Base-by-base conservation (phyloP, 257 asterid genomes). In the Capsicum pubescens region DNA sequence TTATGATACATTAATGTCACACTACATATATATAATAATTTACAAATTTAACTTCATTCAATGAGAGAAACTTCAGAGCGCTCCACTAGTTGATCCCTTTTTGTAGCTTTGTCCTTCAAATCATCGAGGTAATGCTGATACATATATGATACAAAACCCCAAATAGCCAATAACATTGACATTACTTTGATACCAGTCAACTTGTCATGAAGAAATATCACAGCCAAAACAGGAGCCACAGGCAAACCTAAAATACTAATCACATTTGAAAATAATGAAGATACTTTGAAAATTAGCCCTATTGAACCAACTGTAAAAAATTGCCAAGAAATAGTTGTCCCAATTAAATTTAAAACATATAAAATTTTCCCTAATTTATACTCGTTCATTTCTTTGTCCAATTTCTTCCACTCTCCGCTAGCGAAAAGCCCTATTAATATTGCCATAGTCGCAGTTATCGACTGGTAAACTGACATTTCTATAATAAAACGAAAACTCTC, bases 111-210 rank as follows among this genome's bases (percentile, higher is more conserved):
- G 50, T 12, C 64, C 87, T 88, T 86, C 82, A 83, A 48, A 85
- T 92, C 92, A 85, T 93, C 97, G 67, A 91, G 88, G 69, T 93
- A 94, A 84, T 93, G 94, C 59, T 94, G 98, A 46, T 93, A 93
- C 19, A 92, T 83, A 36, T 93, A 94, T 0, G 98, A 94, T 5
- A 86, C 90, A 67, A 90, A 94, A 0, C 98, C 98, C 98, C 97
- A 94, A 19, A 89, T 77, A 0, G 97, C 97, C 84, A 94, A 78
- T 82, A 90, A 7, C 94, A 94, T 86, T 3, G 97, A 67, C 60
- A 94, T 76, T 4, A 80, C 93, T 87, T 94, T 91, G 81, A 92
- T 48, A 46, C 97, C 93, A 14, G 85, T 91, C 85, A 93, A 52
- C 74, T 78, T 87, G 15, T 94, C 98, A 0, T 85, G 44, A 1